Percentiles rank a stretch among this genome's conserved stretches.
Conservation (phyloP, 176 grass and related monocot species). For the Triticum dicoccoides region DNA sequence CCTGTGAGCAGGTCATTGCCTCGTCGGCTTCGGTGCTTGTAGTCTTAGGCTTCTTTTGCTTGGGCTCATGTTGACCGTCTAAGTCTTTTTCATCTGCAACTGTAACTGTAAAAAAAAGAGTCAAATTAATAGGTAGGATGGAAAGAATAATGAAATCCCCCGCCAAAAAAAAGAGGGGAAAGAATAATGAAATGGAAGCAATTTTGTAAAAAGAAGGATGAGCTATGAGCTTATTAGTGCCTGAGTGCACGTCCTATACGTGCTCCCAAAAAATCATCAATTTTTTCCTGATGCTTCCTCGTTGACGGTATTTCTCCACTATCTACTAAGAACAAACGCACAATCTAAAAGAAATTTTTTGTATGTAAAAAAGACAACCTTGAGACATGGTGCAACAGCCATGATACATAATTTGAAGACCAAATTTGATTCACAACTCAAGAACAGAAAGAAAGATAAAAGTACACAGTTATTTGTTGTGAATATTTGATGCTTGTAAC, state of each 20-base stretch:
- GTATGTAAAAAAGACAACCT: not conserved
- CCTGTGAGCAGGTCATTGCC: not conserved
- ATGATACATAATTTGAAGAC: no score
- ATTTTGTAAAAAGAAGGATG: not conserved
- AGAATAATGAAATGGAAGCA: not conserved
- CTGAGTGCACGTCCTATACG: not conserved
- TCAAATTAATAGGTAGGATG: not conserved
- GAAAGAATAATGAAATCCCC: not conserved
- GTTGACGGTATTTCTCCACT: not conserved
- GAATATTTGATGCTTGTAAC: not conserved
- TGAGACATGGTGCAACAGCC: not conserved
- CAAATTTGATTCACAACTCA: no score
- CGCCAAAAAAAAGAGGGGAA: not conserved
- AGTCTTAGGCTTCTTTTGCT: not conserved
- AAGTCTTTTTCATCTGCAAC: not conserved
- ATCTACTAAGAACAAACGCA: not conserved
- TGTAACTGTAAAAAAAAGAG: not conserved
- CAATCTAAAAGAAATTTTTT: not conserved
- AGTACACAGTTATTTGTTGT: no score
- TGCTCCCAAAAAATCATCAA: not conserved
- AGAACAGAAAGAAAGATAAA: no score
- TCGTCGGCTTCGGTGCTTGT: not conserved
- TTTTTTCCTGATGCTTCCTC: not conserved
- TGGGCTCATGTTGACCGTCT: not conserved
- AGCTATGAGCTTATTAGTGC: not conserved